These are phyloP conservation scores for Nicotiana noctiflora DNA, from an alignment of 257 asterid species.

Conservation along the genomic window DNA sequence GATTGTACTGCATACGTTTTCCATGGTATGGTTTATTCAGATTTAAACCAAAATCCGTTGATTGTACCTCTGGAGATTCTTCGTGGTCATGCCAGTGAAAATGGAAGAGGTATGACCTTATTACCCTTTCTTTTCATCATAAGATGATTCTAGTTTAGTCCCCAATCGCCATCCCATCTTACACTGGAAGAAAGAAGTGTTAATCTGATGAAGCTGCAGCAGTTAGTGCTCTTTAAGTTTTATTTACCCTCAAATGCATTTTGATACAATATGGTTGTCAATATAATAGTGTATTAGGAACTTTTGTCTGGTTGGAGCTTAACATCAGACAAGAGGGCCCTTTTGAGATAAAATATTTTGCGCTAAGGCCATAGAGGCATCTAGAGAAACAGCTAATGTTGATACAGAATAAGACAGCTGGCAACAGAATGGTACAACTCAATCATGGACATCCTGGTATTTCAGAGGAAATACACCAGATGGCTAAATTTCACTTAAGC, in stretches of 20 bases:
- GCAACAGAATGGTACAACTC: neutral
- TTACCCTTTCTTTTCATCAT: neutral
- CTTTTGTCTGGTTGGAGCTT: neutral
- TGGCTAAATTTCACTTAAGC: neutral
- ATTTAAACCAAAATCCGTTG: conserved; percentile 79
- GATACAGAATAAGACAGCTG: neutral
- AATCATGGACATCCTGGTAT: neutral
- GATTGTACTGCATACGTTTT: conserved; percentile 83
- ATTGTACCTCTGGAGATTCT: conserved; percentile 87
- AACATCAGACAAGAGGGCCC: neutral
- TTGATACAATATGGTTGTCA: neutral
- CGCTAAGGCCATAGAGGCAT: neutral
- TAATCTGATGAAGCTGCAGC: neutral
- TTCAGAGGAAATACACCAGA: neutral
- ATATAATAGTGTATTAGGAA: neutral
- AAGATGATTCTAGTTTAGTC: neutral
- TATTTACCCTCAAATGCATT: neutral
- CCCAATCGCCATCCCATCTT: neutral
- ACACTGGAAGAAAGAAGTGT: neutral
- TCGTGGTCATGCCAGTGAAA: conserved; percentile 63
- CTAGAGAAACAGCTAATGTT: neutral
- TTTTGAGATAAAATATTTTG: neutral
- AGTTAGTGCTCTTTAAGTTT: neutral
- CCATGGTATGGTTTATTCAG: conserved; percentile 94
- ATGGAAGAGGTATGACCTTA: conserved; percentile 67